A percentile compares a stretch with the other conserved stretches of the same genome.
phyloP scores from a whole-genome alignment of 331 rosid genomes.

The Stylosanthes scabra region DNA sequence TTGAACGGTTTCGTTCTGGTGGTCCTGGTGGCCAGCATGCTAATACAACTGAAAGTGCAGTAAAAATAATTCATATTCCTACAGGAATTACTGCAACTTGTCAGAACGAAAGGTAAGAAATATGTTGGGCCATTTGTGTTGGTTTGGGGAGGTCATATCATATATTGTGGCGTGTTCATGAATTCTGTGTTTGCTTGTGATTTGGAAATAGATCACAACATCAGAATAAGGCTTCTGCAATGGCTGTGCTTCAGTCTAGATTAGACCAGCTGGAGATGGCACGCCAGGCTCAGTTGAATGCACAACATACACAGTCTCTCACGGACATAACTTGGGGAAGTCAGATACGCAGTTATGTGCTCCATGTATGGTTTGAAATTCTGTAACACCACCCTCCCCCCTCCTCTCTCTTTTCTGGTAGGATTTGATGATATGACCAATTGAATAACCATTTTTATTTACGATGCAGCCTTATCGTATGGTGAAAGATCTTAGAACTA shows the following conservation, averaged over 20 bases:
- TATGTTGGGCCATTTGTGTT: neutral
- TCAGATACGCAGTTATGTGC: conserved; percentile 96
- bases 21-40: conserved; percentile 98
- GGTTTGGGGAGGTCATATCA: neutral
- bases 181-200: conserved; percentile 21
- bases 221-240: conserved; percentile 89
- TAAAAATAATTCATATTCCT: conserved; percentile 88
- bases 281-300: conserved; percentile 86
- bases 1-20: conserved; percentile 88
- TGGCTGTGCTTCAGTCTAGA: conserved; percentile 93
- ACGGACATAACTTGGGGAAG: conserved; percentile 97
- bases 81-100: conserved; percentile 92
- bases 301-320: conserved; percentile 84
- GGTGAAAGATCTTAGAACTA: conserved; percentile 97
- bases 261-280: conserved; percentile 90
- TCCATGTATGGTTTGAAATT: conserved; percentile 68
- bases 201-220: conserved; percentile 81
- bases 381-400: neutral
- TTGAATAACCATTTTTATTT: conserved; percentile 28
- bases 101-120: conserved; percentile 87
- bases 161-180: conserved; percentile 7
- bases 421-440: conserved; percentile 13
- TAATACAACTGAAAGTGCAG: conserved; percentile 95
- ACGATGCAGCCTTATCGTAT: conserved; percentile 86
- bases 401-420: neutral